Evolutionary conservation across 2,329 filamentous ascomycete genomes (phyloP), one percentile per base, ranked within the genome.

Genomic region (Emericellopsis atlantica): DNA sequence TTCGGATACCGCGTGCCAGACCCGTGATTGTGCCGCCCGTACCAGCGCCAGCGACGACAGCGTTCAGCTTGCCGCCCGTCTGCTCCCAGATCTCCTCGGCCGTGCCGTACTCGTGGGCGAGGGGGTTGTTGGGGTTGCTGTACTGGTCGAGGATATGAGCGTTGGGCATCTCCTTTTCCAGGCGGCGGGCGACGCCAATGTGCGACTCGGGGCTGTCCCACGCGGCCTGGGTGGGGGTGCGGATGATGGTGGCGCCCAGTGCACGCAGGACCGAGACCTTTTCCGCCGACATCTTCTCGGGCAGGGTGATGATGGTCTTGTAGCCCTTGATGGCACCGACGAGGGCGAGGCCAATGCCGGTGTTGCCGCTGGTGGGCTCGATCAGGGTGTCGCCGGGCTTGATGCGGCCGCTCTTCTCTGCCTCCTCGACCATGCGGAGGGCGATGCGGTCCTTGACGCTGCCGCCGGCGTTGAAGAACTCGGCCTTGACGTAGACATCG

Each of bases 221-320:
- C 34, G 92, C 90, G 32, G 92, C 92, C 62, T 94, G 87, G 29
- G 89, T 98, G 21, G 92, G 92, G 4, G 92, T 98, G 41, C 92
- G 82, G 60, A 98, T 95, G 63, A 98, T 96, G 56, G 93, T 95
- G 34, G 92, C 92, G 48, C 90, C 90, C 40, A 98, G 75, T 24
- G 92, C 90, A 52, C 88, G 84, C 46, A 98, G 74, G 23, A 98
- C 92, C 2, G 90, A 84, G 32, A 98, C 92, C 65, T 98, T 98
- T 65, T 98, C 92, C 37, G 88, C 84, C 2, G 88, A 95, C 92
- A 98, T 98, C 72, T 98, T 98, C 67, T 98, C 92, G 40, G 92
- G 92, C 36, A 98, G 77, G 10, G 92, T 98, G 61, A 98, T 98
- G 65, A 98, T 96, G 33, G 89, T 93, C 65, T 90, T 90, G 73